These are phyloP conservation scores for Warburgia ugandensis DNA, from an alignment of 164 flowering plant genomes.

Conservation along the genomic window DNA sequence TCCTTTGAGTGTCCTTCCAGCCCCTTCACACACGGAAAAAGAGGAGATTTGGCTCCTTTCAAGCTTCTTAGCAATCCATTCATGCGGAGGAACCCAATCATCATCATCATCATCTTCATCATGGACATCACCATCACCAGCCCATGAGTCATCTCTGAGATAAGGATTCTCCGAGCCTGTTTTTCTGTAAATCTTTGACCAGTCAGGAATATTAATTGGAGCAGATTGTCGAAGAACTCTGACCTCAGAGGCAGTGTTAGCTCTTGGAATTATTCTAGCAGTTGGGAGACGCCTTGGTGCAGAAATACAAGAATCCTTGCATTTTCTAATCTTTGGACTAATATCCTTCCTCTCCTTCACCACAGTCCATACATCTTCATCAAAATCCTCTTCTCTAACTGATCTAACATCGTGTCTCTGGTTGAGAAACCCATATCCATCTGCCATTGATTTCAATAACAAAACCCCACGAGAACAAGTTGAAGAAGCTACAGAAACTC, in stretches of 20 bases:
- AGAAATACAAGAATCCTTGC: conserved; percentile 1
- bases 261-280: conserved; percentile 26
- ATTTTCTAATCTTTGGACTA: conserved; percentile 7
- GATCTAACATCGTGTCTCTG: neutral
- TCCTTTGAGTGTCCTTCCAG: conserved; percentile 90
- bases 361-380: conserved; percentile 45
- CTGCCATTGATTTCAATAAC: conserved; percentile 1
- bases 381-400: conserved; percentile 26
- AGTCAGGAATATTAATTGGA: conserved; percentile 53
- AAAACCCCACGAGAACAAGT: neutral
- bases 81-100: conserved; percentile 77
- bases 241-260: conserved; percentile 9
- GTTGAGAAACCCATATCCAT: neutral
- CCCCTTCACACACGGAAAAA: conserved; percentile 77
- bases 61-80: conserved; percentile 59
- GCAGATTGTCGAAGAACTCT: conserved; percentile 36
- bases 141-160: conserved; percentile 14
- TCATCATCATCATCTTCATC: conserved; percentile 32
- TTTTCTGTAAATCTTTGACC: conserved; percentile 53
- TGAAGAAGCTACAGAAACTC: no score
- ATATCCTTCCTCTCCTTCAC: conserved; percentile 19
- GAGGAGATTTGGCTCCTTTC: conserved; percentile 67
- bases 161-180: conserved; percentile 13
- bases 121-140: conserved; percentile 1
- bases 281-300: conserved; percentile 13